Conservation (phyloP, 768 basidiomycete genomes). For the Hericium erinaceus region DNA sequence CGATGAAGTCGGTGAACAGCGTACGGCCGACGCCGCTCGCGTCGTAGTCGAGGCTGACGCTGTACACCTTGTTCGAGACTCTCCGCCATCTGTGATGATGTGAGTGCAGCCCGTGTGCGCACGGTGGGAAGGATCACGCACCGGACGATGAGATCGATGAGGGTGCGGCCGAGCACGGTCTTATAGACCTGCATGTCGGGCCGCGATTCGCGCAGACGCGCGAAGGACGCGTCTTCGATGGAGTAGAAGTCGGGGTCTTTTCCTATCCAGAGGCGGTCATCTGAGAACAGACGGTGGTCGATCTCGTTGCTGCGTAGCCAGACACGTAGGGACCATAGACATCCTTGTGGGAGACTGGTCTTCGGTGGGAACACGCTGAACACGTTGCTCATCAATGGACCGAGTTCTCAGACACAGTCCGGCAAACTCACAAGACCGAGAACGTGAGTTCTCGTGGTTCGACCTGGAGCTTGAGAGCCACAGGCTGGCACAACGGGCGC, state of each 20-base stretch:
- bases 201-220: conserved; percentile 34
- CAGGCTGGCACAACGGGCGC: conserved; percentile 40
- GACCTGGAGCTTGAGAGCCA: conserved; percentile 35
- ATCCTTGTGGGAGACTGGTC: conserved; percentile 41
- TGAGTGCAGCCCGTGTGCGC: neutral
- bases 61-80: conserved; percentile 35
- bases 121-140: conserved; percentile 16
- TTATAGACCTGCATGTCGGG: conserved; percentile 44
- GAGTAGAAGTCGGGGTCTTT: conserved; percentile 55
- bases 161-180: conserved; percentile 44
- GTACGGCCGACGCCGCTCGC: conserved; percentile 49
- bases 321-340: conserved; percentile 48
- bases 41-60: conserved; percentile 56
- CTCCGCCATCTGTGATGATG: conserved; percentile 36
- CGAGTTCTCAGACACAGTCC: neutral
- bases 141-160: conserved; percentile 49
- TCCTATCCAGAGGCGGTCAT: conserved; percentile 58
- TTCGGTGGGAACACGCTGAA: conserved; percentile 53
- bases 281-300: conserved; percentile 56
- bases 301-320: conserved; percentile 52
- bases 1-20: conserved; percentile 43
- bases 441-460: conserved; percentile 51
- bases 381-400: neutral
- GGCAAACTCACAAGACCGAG: conserved; percentile 45
- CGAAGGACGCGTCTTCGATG: conserved; percentile 49